Base-by-base conservation (phyloP, 2,329 filamentous ascomycete genomes). In the Penicillium sp. region DNA sequence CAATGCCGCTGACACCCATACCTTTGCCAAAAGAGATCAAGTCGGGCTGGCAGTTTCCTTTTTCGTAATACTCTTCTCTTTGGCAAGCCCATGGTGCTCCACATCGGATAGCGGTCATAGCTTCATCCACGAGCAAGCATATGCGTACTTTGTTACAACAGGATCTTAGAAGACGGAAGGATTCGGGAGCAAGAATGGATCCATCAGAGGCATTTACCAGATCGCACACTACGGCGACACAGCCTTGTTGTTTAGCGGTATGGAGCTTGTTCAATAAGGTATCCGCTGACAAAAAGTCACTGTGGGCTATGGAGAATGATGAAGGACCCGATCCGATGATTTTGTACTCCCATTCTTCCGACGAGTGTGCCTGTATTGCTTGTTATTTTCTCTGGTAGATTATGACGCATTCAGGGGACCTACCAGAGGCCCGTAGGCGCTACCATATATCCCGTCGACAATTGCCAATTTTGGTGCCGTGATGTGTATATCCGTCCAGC, bases 81-180 rank as follows among this genome's bases (percentile, higher is more conserved):
- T 54, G 43, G 21, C 21, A 42, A 3, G 45, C 52, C 35, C 21
- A 48, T 27, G 52, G 52, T n/a, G 52, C 52, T 27, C 52, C 52
- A 16, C 52, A 54, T 31, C 52, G 31, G 5, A 54, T 54, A 7
- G 52, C 52, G 2, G 52, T 49, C 52, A 54, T 54, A 9, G 52
- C 52, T 19, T 54, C 52, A 6, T 54, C 52, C 29, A 54, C 52
- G 3, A 54, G 19, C n/a, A 54, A 44, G 22, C 29, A 54, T 2
- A 53, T 29, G 24, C 42, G 24, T 24, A 27, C 39, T 24, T 44
- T 14, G 9, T 45, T 13, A 16, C 50, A 53, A 19, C 50, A 53
- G 13, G 10, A 13, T 37, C 27, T 26, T 2, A 53, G 27, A 11
- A 53, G 42, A 29, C 4, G 22, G n/a, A 53, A 53, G 3, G 19